Percentiles rank a stretch among this genome's conserved stretches.
Evolutionary conservation across 371 early-diverging fungal species (phyloP).

Genomic region (Encephalitozoon hellem): DNA sequence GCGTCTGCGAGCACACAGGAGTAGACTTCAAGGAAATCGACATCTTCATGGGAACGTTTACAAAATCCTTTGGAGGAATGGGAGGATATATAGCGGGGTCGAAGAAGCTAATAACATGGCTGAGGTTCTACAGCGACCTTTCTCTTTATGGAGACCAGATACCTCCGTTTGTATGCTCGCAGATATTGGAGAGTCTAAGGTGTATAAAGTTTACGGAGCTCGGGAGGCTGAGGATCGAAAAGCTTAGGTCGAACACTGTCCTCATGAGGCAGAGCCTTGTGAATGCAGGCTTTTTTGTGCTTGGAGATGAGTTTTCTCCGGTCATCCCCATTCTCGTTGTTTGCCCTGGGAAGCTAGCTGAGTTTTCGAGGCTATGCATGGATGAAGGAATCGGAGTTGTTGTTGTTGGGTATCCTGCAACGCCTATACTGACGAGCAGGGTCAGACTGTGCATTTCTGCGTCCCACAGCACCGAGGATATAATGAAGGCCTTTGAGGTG

Average conservation of each 20-base stretch:
- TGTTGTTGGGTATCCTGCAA: slow-evolving; percentile 93
- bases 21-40: slow-evolving; percentile 81
- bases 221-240: slow-evolving; percentile 71
- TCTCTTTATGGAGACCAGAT: slow-evolving; percentile 83
- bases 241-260: slow-evolving; percentile 72
- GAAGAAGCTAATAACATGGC: slow-evolving; percentile 70
- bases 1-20: slow-evolving; percentile 85
- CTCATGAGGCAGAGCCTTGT: slow-evolving; percentile 73
- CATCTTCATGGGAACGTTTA: slow-evolving; percentile 96
- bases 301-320: slow-evolving; percentile 81
- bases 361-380: slow-evolving; percentile 79
- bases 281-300: slow-evolving; percentile 81
- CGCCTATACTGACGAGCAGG: slow-evolving; percentile 85
- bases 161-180: slow-evolving; percentile 76
- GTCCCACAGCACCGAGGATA: slow-evolving; percentile 82
- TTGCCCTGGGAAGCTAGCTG: slow-evolving; percentile 91
- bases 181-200: slow-evolving; percentile 69
- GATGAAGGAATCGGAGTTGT: slow-evolving; percentile 85
- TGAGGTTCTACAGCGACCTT: slow-evolving; percentile 72
- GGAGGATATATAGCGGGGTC: slow-evolving; percentile 87
- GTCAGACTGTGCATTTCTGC: slow-evolving; percentile 91
- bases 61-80: slow-evolving; percentile 95
- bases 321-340: slow-evolving; percentile 89
- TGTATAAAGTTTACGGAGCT: slow-evolving; percentile 61
- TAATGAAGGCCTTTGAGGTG: slow-evolving; percentile 65